These are phyloP conservation scores for Arthrobotrys pseudoclavata DNA, from an alignment of 2,329 filamentous ascomycete genomes.

Conservation along the genomic window DNA sequence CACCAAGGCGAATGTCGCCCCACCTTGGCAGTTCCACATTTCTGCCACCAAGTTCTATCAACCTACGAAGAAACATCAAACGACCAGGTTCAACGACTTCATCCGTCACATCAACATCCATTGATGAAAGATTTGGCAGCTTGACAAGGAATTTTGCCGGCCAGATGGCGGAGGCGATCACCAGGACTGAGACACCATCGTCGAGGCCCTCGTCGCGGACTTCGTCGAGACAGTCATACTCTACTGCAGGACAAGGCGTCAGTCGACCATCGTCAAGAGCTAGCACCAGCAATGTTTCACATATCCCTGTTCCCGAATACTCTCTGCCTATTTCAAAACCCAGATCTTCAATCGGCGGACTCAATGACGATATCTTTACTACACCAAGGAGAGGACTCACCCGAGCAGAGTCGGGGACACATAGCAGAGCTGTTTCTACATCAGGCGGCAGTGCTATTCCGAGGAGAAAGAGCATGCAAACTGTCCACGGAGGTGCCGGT, in stretches of 20 bases:
- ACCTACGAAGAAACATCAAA: conserved; percentile 51
- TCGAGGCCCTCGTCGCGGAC: conserved; percentile 56
- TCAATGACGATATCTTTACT: conserved; percentile 52
- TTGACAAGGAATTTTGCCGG: conserved; percentile 57
- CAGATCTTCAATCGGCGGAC: conserved; percentile 49
- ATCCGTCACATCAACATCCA: conserved; percentile 60
- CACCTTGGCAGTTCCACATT: conserved; percentile 56
- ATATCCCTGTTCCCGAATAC: conserved; percentile 52
- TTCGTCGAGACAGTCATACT: conserved; percentile 44
- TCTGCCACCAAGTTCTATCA: conserved; percentile 53
- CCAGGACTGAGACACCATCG: conserved; percentile 22
- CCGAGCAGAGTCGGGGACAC: conserved; percentile 57
- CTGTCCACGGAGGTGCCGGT: conserved; percentile 60
- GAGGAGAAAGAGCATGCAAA: conserved; percentile 61
- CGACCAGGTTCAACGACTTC: conserved; percentile 62
- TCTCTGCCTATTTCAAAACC: conserved; percentile 32
- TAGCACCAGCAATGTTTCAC: conserved; percentile 36
- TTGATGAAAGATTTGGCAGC: conserved; percentile 48
- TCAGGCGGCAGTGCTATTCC: conserved; percentile 59
- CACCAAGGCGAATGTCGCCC: conserved; percentile 73
- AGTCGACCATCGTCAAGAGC: conserved; percentile 47
- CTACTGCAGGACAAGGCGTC: conserved; percentile 47
- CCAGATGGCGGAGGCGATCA: conserved; percentile 47
- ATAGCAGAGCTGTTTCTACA: conserved; percentile 57
- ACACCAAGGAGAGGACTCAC: conserved; percentile 43